Evolutionary conservation across 2,329 filamentous ascomycete species (phyloP), one percentile per base, ranked within the genome.

Genomic region (Phialophora tarda): DNA sequence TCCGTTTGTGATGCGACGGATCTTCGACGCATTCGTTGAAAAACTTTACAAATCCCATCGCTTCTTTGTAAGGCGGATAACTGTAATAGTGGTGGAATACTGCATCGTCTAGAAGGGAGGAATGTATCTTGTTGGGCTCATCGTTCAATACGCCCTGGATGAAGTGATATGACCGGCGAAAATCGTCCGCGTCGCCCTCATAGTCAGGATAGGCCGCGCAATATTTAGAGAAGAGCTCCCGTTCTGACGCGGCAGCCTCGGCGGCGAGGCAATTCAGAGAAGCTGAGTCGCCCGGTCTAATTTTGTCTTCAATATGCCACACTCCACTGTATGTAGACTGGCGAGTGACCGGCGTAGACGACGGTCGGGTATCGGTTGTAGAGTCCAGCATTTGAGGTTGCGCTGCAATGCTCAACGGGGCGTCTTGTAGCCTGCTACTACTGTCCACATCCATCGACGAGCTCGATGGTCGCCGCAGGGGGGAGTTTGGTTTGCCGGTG

Each of bases 21-120:
- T 60, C 54, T n/a, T 44, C 34, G 28, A 69, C 51, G 21, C 58
- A 54, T 24, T 59, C 48, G 8, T 71, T 48, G 62, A 82, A 82
- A 58, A 77, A 82, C 1, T 75, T 71, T 62, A 78, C 76, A 61
- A 82, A 83, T 7, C 65, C 56, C 21, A 78, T 59, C 23, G 70
- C 65, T 38, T 74, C 63, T 4, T 76, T 55, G 66, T 82, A 77
- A n/a, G 62, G 59, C 3, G 71, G 74, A 65, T 81, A 83, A 28
- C 77, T 74, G 17, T 74, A 66, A 6, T 76, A 71, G 66, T 81
- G 75, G 69, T 77, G 75, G 60, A 79, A 80, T 59, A 82, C 71
- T 64, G 81, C 82, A 68, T 82, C 81, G 71, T 83, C 81, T 78
- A 80, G 82, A 14, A 82, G 62, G 26, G 75, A 78, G 12, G 77